Evolutionary conservation across 441 rosid genomes (phyloP).

Genomic region (Daphne laureola): DNA sequence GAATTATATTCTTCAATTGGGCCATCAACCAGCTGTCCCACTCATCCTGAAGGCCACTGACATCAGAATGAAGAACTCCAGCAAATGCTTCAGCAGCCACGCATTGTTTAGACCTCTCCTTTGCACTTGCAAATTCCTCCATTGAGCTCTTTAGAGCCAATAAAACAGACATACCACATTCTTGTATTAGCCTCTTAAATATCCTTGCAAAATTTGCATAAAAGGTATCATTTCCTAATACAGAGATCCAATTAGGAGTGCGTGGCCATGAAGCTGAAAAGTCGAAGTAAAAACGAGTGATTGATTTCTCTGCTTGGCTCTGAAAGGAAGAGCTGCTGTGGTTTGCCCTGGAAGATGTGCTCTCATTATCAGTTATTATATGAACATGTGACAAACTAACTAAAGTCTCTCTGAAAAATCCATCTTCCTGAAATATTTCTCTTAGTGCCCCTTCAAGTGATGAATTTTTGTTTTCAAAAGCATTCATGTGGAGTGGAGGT

Average conservation of each 20-base stretch:
- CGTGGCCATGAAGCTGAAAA: constrained; percentile 99
- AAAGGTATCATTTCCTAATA: constrained; percentile 87
- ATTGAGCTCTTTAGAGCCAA: constrained; percentile 60
- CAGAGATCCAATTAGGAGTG: constrained; percentile 97
- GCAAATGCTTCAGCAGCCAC: constrained; percentile 99
- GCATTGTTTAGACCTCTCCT: constrained; percentile 97
- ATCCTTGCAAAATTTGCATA: constrained; percentile 91
- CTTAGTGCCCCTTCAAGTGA: constrained; percentile 80
- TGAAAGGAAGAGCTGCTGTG: constrained; percentile 88
- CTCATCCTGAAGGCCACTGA: constrained; percentile 68
- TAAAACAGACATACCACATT: constrained; percentile 90
- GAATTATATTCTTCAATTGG: constrained; percentile 79
- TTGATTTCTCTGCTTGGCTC: constrained; percentile 92
- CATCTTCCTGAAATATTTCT: constrained; percentile 84
- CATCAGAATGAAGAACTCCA: constrained; percentile 89
- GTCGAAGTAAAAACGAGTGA: constrained; percentile 92
- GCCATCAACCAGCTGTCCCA: constrained; percentile 96
- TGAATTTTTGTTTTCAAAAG: constrained; percentile 44
- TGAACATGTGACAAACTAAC: constrained; percentile 97
- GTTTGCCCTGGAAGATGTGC: constrained; percentile 74
- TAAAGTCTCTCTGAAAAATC: constrained; percentile 85
- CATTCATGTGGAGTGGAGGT: constrained; percentile 22
- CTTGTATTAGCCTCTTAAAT: constrained; percentile 93
- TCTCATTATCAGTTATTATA: constrained; percentile 69
- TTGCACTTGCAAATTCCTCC: constrained; percentile 84